phyloP scores from a whole-genome alignment of 768 basidiomycete genomes.

The Lyophyllum atratum region DNA sequence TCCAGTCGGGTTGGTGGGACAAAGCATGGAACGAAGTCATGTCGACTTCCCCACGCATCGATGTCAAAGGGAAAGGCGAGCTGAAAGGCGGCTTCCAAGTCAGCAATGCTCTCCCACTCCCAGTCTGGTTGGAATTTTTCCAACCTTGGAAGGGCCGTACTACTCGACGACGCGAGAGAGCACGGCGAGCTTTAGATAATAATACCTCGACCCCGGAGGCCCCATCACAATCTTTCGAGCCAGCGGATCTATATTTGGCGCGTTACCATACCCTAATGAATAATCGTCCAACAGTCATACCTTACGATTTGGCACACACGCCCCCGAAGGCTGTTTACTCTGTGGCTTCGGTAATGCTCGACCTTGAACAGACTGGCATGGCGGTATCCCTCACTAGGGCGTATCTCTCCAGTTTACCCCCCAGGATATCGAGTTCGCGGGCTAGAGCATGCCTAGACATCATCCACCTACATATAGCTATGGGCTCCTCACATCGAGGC shows the following conservation, averaged over 20 bases:
- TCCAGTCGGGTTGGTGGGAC: constrained; percentile 58
- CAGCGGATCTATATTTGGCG: constrained; percentile 13
- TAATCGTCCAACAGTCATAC: constrained; percentile 38
- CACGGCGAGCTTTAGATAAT: background rate
- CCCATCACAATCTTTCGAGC: background rate
- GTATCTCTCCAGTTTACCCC: constrained; percentile 54
- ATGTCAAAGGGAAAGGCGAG: background rate
- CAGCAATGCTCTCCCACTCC: constrained; percentile 19
- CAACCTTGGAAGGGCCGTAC: constrained; percentile 41
- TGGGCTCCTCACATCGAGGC: constrained; percentile 32
- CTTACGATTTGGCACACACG: constrained; percentile 32
- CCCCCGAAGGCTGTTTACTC: constrained; percentile 45
- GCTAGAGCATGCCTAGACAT: constrained; percentile 47
- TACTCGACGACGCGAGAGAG: constrained; percentile 22
- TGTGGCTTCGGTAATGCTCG: constrained; percentile 49
- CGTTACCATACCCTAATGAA: constrained; percentile 43
- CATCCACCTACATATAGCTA: constrained; percentile 52
- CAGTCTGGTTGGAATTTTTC: constrained; percentile 45
- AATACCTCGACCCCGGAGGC: background rate
- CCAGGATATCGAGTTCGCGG: constrained; percentile 33
- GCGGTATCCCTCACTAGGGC: constrained; percentile 48
- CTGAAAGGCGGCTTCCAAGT: constrained; percentile 2
- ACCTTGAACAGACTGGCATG: constrained; percentile 32
- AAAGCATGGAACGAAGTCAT: constrained; percentile 53
- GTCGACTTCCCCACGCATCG: constrained; percentile 14